A percentile compares a stretch with the other conserved stretches of the same genome.
These are phyloP conservation scores for Monosporascus sp. DNA, from an alignment of 2,329 filamentous ascomycete species.

Conservation along the genomic window DNA sequence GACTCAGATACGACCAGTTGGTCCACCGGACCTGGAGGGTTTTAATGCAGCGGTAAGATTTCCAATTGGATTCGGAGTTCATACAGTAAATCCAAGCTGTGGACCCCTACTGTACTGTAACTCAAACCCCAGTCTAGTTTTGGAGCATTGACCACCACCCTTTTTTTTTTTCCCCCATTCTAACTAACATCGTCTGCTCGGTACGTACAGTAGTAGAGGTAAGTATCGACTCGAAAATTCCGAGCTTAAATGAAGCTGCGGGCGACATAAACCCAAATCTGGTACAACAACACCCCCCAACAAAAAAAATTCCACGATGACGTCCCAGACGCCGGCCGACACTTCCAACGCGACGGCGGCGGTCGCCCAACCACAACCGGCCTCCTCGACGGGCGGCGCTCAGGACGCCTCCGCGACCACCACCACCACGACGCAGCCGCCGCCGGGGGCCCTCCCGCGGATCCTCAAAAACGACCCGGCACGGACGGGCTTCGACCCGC, in stretches of 20 bases:
- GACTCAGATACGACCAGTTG: background rate
- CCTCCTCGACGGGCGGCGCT: background rate
- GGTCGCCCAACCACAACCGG: background rate
- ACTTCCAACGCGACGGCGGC: background rate
- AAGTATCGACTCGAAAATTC: no score
- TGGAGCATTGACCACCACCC: no score
- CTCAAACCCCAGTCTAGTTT: no score
- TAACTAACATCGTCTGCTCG: no score
- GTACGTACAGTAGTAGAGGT: no score
- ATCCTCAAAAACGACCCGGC: conserved; percentile 52
- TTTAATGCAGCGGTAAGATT: conserved; percentile 1
- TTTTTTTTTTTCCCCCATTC: no score
- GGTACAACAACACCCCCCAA: background rate
- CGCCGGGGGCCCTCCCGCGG: conserved; percentile 16
- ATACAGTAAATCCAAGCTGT: no score
- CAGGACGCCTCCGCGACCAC: conserved; percentile 3
- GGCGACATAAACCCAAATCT: no score
- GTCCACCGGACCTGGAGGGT: background rate
- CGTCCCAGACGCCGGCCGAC: background rate
- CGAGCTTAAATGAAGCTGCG: no score
- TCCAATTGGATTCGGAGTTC: conserved; percentile 19
- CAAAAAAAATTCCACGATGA: background rate
- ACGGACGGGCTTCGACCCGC: conserved; percentile 58
- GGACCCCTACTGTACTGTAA: no score
- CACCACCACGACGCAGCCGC: conserved; percentile 5